A percentile compares a stretch with the other conserved stretches of the same genome.
These are phyloP conservation scores for Zymoseptoria crescenta DNA, from an alignment of 2,329 filamentous ascomycete genomes.

Conservation along the genomic window DNA sequence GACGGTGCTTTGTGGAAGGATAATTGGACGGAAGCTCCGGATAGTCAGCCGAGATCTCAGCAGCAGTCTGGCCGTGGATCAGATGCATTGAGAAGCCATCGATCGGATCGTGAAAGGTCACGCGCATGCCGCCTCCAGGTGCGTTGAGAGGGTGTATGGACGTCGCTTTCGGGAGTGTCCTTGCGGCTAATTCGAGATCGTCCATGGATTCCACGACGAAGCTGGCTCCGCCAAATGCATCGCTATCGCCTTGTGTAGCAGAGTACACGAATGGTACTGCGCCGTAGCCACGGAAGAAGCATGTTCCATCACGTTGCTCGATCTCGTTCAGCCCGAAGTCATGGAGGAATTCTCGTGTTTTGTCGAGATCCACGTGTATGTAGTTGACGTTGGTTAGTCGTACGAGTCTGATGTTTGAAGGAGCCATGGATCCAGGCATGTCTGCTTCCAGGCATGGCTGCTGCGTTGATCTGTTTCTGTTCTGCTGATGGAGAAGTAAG, in stretches of 20 bases:
- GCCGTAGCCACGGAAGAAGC: constrained; percentile 39
- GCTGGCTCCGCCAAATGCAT: constrained; percentile 29
- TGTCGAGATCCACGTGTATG: constrained; percentile 3
- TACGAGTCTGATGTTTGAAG: no score
- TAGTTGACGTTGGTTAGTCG: no score
- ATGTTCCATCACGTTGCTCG: no score
- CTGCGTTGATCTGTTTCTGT: no score
- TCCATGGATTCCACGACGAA: constrained; percentile 33
- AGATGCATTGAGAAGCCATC: constrained; percentile 30
- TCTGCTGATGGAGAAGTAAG: no score
- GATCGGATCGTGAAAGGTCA: constrained; percentile 29
- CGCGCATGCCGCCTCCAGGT: constrained; percentile 27
- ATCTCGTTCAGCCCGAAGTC: constrained; percentile 24
- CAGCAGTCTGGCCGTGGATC: constrained; percentile 24
- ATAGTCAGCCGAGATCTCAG: constrained; percentile 3
- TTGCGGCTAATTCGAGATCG: constrained; percentile 31
- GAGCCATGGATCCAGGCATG: no score
- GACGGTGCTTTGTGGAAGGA: constrained; percentile 26
- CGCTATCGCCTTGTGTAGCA: constrained; percentile 32
- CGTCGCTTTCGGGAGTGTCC: constrained; percentile 19
- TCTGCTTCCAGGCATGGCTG: constrained; percentile 41
- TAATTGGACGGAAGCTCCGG: constrained; percentile 24
- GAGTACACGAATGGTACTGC: constrained; percentile 39
- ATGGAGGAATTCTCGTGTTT: constrained; percentile 4
- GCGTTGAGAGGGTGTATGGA: constrained; percentile 24